Base-by-base conservation (phyloP, 257 asterid genomes). In the Phtheirospermum japonicum region DNA sequence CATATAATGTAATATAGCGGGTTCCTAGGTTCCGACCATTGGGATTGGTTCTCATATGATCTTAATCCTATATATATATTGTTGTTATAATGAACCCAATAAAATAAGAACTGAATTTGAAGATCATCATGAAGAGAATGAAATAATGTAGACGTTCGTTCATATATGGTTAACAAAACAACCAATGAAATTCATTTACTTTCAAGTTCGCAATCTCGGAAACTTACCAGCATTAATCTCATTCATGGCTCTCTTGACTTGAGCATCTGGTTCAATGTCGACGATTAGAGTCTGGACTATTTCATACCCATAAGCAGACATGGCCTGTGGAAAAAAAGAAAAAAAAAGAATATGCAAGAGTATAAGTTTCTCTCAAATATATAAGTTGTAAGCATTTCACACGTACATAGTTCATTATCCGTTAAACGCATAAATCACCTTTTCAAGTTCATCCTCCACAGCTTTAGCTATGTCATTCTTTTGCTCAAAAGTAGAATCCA, bases 261-360 rank as follows among this genome's bases (percentile, higher is more conserved):
- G 88, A 74, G 74, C 83, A 69, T 85, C 90, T 4, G 95, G 96
- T 65, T 85, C 94, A 57, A 88, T 83, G 70, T 88, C 96, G 17
- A 85, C 88, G 64, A 88, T 85, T 62, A 88, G 82, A n/a, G 95
- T 88, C 68, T 88, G 96, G 59, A 88, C 95, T 30, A 88, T 88
- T 80, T 88, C 89, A 55, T 72, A 88, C 43, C 92, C 89, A 20
- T 88, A 85, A n/a, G 85, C 84, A 52, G 96, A 85, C 95, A 88
- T 85, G 32, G 92, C 96, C 94, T 88, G 79, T 17, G 9, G 9
- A 65, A 61, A 52, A 5, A 14, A 19, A 13, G 49, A 34, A 70
- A 51, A 7, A 65, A 1, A 36, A 51, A 52, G 43, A 30, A 57
- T 10, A 32, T 9, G 28, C 55, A 30, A 19, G 26, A 31, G 37